Evolutionary conservation across 2,329 filamentous ascomycete genomes (phyloP), one percentile per base, ranked within the genome.

Genomic region (Alternaria postmessia): DNA sequence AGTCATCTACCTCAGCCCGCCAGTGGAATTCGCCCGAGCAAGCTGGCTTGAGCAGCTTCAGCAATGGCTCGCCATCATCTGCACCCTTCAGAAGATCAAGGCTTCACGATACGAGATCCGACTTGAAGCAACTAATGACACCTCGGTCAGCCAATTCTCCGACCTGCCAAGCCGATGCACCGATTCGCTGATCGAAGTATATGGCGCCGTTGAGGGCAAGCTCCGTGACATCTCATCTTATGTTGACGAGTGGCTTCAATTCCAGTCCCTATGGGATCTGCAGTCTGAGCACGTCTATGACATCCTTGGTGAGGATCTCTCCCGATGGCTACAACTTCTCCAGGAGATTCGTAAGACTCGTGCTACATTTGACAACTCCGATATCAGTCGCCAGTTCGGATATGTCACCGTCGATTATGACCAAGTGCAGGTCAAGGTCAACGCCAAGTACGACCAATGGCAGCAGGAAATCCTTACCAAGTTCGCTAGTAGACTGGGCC

Each of bases 371-470:
- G 95, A 99, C 75, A 99, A 94, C 1, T 96, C 94, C 8, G 95
- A 97, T 76, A 92, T 96, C 66, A 95, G 91, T 78, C 91, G 92
- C 39, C 91, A 91, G 1, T 99, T 99, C 75, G 95, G 95, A 5
- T 94, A 96, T 78, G 89, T 98, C 54, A 93, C 91, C 4, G 93
- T 99, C 73, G 94, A 99, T 77, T 99, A 99, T 74, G 95, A 98
- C 72, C 96, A 99, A 79, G 95, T 99, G 0, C 96, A 99, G 79
- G 93, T 94, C 58, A 97, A 97, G 80, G 95, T 99, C 78, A 99
- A 98, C 73, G 93, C 93, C 71, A 99, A 98, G 78, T 99, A 99
- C 76, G 96, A 99, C 75, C 94, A 98, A 78, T 99, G 96, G 95
- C 95, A 99, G 78, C 93, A 97, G 71, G 95, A 99, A 67, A 96